Conservation (phyloP, 2,329 filamentous ascomycete species). For the Alternaria panax region DNA sequence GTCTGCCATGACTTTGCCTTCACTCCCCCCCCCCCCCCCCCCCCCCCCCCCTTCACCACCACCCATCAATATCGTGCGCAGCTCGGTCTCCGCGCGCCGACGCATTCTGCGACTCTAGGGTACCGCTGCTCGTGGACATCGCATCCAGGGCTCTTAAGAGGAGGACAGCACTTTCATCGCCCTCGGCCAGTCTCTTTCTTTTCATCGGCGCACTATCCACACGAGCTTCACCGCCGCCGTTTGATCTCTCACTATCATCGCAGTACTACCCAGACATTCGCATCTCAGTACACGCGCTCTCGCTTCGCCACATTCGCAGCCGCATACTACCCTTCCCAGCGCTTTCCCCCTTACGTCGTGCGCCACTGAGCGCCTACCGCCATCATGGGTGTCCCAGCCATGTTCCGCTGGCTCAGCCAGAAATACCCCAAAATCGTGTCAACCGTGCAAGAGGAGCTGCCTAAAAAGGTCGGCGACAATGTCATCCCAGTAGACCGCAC, state of each 20-base stretch:
- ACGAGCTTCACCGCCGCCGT: conserved; percentile 17
- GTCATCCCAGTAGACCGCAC: conserved; percentile 85
- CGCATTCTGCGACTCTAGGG: conserved; percentile 5
- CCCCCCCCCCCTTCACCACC: conserved; percentile 5
- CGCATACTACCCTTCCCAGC: conserved; percentile 15
- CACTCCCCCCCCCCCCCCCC: background rate
- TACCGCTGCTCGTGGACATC: conserved; percentile 4
- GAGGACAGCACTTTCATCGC: conserved; percentile 1
- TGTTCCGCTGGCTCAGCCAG: conserved; percentile 94
- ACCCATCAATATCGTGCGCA: conserved; percentile 15
- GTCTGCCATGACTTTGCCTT: conserved; percentile 4
- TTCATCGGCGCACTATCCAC: conserved; percentile 21
- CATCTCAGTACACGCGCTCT: conserved; percentile 26
- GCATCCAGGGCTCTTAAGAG: conserved; percentile 3
- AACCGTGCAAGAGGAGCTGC: conserved; percentile 84
- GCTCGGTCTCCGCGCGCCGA: conserved; percentile 10
- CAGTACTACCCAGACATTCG: conserved; percentile 27
- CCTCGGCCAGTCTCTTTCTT: conserved; percentile 19
- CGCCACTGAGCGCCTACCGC: conserved; percentile 30
- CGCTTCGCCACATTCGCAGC: conserved; percentile 18
- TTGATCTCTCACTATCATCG: conserved; percentile 21
- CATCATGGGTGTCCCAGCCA: conserved; percentile 89
- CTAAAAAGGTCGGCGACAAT: conserved; percentile 81
- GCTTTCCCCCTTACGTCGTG: conserved; percentile 11
- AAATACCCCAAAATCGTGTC: conserved; percentile 99